Evolutionary conservation across 106 monocot species (phyloP).

Genomic region (Chionographis japonica): DNA sequence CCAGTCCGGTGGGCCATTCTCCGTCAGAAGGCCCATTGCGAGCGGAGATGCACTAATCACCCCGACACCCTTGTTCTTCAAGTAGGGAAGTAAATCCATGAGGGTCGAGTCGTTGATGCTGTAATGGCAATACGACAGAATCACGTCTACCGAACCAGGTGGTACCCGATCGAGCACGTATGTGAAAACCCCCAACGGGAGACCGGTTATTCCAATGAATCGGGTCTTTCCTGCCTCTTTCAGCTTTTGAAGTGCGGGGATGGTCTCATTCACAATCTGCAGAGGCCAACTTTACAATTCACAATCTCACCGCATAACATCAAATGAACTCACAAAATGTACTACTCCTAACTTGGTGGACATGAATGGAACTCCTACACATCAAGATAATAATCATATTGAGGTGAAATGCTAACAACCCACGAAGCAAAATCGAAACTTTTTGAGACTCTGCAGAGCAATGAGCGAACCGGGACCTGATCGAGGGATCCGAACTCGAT

Average conservation of each 20-base stretch:
- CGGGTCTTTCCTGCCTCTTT: conserved; percentile 65
- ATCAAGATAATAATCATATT: no score
- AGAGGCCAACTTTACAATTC: neutral
- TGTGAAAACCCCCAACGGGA: conserved; percentile 63
- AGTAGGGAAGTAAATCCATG: conserved; percentile 65
- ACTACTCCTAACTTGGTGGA: neutral
- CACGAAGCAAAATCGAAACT: no score
- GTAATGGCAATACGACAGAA: conserved; percentile 92
- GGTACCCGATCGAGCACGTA: conserved; percentile 81
- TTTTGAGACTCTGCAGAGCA: neutral
- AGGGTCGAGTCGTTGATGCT: conserved; percentile 73
- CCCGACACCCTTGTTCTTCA: conserved; percentile 73
- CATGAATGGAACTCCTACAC: no score
- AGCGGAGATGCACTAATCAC: conserved; percentile 89
- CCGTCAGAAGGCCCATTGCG: conserved; percentile 83
- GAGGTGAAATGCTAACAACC: no score
- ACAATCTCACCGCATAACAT: neutral
- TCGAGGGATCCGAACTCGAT: conserved; percentile 91
- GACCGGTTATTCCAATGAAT: conserved; percentile 81
- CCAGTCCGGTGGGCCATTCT: conserved; percentile 81
- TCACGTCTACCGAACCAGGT: conserved; percentile 70
- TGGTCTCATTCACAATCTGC: conserved; percentile 90
- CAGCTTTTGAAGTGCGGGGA: conserved; percentile 72
- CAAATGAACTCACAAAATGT: neutral
- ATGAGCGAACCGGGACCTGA: conserved; percentile 31